Base-by-base conservation (phyloP, 306 rosid species). In the Cucumis cinereus region DNA sequence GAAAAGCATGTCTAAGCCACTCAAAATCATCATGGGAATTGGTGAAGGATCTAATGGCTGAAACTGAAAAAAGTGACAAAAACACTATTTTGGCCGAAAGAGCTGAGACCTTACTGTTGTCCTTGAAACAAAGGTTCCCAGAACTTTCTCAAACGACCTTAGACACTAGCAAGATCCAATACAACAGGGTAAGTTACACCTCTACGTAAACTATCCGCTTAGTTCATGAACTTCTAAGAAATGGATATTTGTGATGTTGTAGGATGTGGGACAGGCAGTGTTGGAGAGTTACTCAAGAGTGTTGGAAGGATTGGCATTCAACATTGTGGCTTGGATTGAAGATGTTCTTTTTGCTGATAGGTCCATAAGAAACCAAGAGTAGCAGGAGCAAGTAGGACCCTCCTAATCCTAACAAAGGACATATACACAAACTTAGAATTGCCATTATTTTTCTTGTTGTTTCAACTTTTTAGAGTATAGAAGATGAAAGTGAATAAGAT, bases 161-260 rank as follows among this genome's bases (percentile, higher is more conserved):
- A 88, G 99, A 92, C 83, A 84, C 97, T 20, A 83, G 89, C 93
- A 95, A 95, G 87, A 92, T 95, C 84, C 93, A 95, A 76, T 89
- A 85, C 86, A 95, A 95, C 55, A 83, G 30, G 80, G 99, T 95
- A 71, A 76, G 82, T 49, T 43, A 2, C 49, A 2, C 49, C 49
- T 43, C 4, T 43, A 3, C 4, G 35, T 30, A 30, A 30, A 30
- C 35, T 30, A 30, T 30, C 35, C 35, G 3, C 3, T 30, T 3
- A 30, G 49, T 43, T 43, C 49, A 43, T 43, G 0, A 43, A 43
- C 49, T 43, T 38, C 35, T 30, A 3, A 40, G 10, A 40, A 40
- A 7, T 40, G 10, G 2, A 1, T 1, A 8, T 10, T 2, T 41
- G 43, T 7, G 10, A 11, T 50, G 79, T 8, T 86, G 91, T 86